Evolutionary conservation across 1,139 yeast genomes (phyloP), one percentile per base, ranked within the genome.

Genomic region (Hemisphaericaspora xylanilytica): DNA sequence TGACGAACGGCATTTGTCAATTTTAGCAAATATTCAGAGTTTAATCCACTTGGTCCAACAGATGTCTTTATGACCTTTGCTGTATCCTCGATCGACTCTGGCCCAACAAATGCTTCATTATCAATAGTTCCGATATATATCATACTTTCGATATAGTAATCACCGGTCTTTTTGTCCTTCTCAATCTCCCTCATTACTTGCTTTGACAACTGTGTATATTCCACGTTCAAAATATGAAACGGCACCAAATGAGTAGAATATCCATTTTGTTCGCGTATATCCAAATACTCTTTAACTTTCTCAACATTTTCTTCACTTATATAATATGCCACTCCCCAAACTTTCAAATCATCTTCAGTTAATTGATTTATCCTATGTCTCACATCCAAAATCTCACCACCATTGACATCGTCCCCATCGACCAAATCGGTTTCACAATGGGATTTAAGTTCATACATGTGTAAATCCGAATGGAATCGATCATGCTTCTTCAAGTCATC

Each of bases 251-350:
- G 87, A 2, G 79, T 67, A 0, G 88, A 70, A 59, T 90, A 90
- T 0, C 97, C 97, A 53, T 88, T 89, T 56, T 89, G 88, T 53
- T 90, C 97, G 37, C 97, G 67, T 13, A 80, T 70, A 52, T 89
- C 95, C 33, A 90, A 67, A 50, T 88, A 84, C 12, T 75, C 80
- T 30, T 70, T 67, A 12, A 88, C 94, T 46, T 73, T 73, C 3
- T 61, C 62, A 0, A 83, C 90, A 39, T 75, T 56, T 39, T 79
- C 76, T 0, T 87, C 81, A 20, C 21, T 20, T n/a, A 90, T 83
- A 52, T 84, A 81, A 52, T 83, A 80, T n/a, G 35, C 35, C 37
- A 88, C 87, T 0, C 95, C 96, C 80, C 86, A 78, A 0, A 85
- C 85, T 40, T 60, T 63, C 38, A 81, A 63, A 47, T 80, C 83